Conservation (phyloP, 495 filamentous ascomycete genomes). For the Penicillium taxi region DNA sequence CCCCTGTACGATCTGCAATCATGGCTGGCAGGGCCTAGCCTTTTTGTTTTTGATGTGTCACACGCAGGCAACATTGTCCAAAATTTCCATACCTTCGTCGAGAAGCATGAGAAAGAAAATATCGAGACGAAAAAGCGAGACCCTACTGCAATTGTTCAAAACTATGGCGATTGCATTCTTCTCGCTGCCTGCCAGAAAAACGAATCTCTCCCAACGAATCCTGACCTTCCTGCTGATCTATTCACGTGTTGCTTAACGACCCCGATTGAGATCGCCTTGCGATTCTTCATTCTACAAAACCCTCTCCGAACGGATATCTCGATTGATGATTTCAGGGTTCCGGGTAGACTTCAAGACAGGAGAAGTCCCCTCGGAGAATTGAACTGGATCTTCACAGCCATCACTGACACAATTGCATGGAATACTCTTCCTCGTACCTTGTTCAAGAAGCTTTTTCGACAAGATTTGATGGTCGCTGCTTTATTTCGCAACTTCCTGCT, state of each 20-base stretch:
- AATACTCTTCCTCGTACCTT: slow-evolving; percentile 79
- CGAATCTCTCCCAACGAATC: slow-evolving; percentile 95
- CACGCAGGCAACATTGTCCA: slow-evolving; percentile 91
- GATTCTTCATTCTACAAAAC: slow-evolving; percentile 90
- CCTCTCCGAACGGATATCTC: slow-evolving; percentile 68
- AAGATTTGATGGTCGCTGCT: slow-evolving; percentile 98
- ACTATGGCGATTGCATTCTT: slow-evolving; percentile 75
- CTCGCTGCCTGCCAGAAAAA: slow-evolving; percentile 83
- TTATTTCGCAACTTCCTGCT: slow-evolving; percentile 94
- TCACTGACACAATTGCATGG: slow-evolving; percentile 99
- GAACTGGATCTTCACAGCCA: slow-evolving; percentile 99
- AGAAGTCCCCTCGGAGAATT: slow-evolving; percentile 90
- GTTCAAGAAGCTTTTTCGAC: slow-evolving; percentile 93
- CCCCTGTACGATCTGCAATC: slow-evolving; percentile 91
- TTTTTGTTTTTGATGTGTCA: slow-evolving; percentile 97
- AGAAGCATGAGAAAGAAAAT: slow-evolving; percentile 87
- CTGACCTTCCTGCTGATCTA: slow-evolving; percentile 84
- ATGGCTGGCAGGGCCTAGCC: slow-evolving; percentile 90
- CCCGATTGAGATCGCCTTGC: slow-evolving; percentile 91
- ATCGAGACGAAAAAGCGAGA: slow-evolving; percentile 62
- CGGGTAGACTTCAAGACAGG: slow-evolving; percentile 83
- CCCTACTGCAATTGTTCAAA: slow-evolving; percentile 61
- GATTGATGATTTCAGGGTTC: slow-evolving; percentile 68
- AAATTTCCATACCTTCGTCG: slow-evolving; percentile 88
- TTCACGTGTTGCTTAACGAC: slow-evolving; percentile 96